Evolutionary conservation across 345 rosid species (phyloP).

Genomic region (Geranium brycei): DNA sequence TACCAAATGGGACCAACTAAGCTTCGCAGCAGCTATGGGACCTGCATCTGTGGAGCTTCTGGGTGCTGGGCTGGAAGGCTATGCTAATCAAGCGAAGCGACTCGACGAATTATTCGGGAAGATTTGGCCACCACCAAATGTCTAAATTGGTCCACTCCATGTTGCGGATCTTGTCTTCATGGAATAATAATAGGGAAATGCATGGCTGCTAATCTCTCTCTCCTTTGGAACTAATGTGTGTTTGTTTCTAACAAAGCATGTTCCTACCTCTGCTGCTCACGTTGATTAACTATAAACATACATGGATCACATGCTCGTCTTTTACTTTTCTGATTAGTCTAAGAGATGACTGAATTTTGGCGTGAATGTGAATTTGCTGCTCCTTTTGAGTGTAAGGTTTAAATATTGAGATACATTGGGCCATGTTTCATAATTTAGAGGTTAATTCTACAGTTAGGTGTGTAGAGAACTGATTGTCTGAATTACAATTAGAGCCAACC

Average conservation of each 20-base stretch:
- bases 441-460: too few species aligned
- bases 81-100: slow-evolving; percentile 55
- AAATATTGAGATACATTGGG: too few species aligned
- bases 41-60: slow-evolving; percentile 86
- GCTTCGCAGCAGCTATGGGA: slow-evolving; percentile 77
- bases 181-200: slow-evolving; percentile 24
- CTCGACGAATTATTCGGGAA: slow-evolving; percentile 68
- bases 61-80: slow-evolving; percentile 65
- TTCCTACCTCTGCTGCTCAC: neutral
- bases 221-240: neutral
- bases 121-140: slow-evolving; percentile 98
- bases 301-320: neutral
- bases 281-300: neutral
- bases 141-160: slow-evolving; percentile 18
- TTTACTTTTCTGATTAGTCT: neutral
- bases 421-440: too few species aligned
- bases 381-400: too few species aligned
- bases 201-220: neutral
- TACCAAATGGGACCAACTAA: slow-evolving; percentile 68
- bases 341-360: too few species aligned
- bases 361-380: too few species aligned
- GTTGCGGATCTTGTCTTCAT: slow-evolving; percentile 2
- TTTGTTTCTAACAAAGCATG: neutral
- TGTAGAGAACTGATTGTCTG: too few species aligned
- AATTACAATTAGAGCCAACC: too few species aligned